phyloP scores from a whole-genome alignment of 23 red algal species.

The Gracilaria caudata region DNA sequence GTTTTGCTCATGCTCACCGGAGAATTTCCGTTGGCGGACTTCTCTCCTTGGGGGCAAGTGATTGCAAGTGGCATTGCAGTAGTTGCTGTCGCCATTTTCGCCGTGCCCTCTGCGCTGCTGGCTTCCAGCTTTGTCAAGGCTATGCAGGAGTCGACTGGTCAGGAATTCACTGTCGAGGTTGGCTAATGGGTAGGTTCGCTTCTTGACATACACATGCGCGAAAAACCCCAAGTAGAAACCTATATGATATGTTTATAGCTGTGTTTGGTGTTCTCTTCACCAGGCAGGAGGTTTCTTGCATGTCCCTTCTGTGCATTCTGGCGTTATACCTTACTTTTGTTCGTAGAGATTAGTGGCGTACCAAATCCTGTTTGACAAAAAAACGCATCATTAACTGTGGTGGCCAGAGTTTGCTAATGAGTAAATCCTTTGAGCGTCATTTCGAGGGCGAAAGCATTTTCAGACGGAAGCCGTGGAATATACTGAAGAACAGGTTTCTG shows the following conservation, averaged over 20 bases:
- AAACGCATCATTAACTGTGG: neutral
- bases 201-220: neutral
- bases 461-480: neutral
- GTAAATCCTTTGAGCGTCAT: neutral
- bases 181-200: conserved; percentile 24
- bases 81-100: conserved; percentile 81
- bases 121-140: conserved; percentile 83
- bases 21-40: conserved; percentile 79
- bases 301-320: neutral
- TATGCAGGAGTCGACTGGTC: conserved; percentile 70
- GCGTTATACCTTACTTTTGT: neutral
- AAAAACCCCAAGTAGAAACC: neutral
- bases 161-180: conserved; percentile 76
- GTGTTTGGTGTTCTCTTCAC: neutral
- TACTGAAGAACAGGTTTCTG: too few relatives aligned
- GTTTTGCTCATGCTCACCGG: conserved; percentile 79
- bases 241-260: neutral
- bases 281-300: neutral
- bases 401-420: neutral
- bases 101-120: conserved; percentile 72
- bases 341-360: conserved; percentile 3
- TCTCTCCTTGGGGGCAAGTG: conserved; percentile 60
- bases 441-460: neutral
- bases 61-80: conserved; percentile 75
- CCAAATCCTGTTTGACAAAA: neutral